These are phyloP conservation scores for Thraustochytrium aureum DNA, from an alignment of 352 stramenopile genomes.

Conservation along the genomic window DNA sequence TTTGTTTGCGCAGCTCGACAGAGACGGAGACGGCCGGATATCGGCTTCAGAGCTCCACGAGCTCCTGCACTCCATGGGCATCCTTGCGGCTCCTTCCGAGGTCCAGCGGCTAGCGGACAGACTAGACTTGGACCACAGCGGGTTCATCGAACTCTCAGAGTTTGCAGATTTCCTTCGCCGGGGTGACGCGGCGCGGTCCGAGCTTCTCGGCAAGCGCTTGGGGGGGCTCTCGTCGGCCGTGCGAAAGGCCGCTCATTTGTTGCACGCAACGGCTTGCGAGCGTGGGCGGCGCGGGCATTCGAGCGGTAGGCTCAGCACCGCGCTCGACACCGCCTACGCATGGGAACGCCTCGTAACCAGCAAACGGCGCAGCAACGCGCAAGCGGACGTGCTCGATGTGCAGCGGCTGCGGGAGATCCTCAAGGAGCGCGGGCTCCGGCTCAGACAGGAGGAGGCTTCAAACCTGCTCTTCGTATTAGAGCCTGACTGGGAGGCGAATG, in stretches of 20 bases:
- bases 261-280: background rate
- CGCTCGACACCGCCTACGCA: background rate
- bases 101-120: slow-evolving; percentile 26
- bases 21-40: slow-evolving; percentile 12
- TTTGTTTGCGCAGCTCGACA: slow-evolving; percentile 11
- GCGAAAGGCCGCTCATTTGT: background rate
- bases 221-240: background rate
- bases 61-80: slow-evolving; percentile 31
- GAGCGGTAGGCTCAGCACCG: background rate
- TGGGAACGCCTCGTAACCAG: slow-evolving; percentile 33
- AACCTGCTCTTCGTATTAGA: slow-evolving; percentile 4
- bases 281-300: background rate
- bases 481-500: background rate
- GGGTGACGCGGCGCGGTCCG: background rate
- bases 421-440: background rate
- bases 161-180: slow-evolving; percentile 36
- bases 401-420: background rate
- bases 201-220: background rate
- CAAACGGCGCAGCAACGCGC: background rate
- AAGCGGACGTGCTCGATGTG: background rate
- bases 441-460: slow-evolving; percentile 1
- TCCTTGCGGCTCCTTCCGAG: slow-evolving; percentile 11
- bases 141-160: slow-evolving; percentile 26
- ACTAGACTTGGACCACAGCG: background rate
- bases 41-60: slow-evolving; percentile 21